Evolutionary conservation across 345 rosid species (phyloP).

Genomic region (thale cress (Arabidopsis thaliana)): TAIR10.1 NC_003070.9:13541001-13541500

Average conservation of each 20-base stretch:
- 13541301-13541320: constrained; percentile 76
- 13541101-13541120: constrained; percentile 67
- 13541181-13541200: constrained; percentile 53
- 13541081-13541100: constrained; percentile 93
- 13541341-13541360: constrained; percentile 88
- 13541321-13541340: constrained; percentile 87
- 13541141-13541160: constrained; percentile 9
- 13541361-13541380: constrained; percentile 95
- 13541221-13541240: constrained; percentile 57
- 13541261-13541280: constrained; percentile 71
- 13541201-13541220: constrained; percentile 89
- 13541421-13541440: constrained; percentile 15
- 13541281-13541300: constrained; percentile 69
- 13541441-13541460: constrained; percentile 38
- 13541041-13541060: constrained; percentile 94
- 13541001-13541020: constrained; percentile 98
- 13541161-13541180: constrained; percentile 25
- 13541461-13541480: constrained; percentile 94
- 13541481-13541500: constrained; percentile 78
- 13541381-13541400: constrained; percentile 41
- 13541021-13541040: constrained; percentile 89
- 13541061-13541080: constrained; percentile 84
- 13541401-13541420: background rate
- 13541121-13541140: background rate
- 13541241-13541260: constrained; percentile 68